Percentiles rank a stretch among this genome's conserved stretches.
Evolutionary conservation across 495 filamentous ascomycete genomes (phyloP).

Genomic region (Penicillium riverlandense): DNA sequence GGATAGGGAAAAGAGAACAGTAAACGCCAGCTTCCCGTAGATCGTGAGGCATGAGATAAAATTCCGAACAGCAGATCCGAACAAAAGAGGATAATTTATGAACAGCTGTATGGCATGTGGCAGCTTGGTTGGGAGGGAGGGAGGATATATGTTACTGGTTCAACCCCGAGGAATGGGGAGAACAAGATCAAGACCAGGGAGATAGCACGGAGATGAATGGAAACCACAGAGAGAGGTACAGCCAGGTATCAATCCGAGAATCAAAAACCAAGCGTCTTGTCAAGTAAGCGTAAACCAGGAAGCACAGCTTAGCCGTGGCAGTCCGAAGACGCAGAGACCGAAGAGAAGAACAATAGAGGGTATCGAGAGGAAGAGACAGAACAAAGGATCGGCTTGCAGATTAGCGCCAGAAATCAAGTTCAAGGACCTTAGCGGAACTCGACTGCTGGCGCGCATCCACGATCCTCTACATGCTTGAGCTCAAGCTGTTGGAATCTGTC

Average conservation of each 20-base stretch:
- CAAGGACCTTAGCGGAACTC: conserved; percentile 72
- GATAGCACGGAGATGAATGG: background rate
- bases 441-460: conserved; percentile 78
- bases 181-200: too few species aligned
- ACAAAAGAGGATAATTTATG: too few species aligned
- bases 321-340: background rate
- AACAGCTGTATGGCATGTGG: too few species aligned
- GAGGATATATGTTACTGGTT: too few species aligned
- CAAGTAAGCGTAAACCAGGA: background rate
- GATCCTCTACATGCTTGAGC: conserved; percentile 77
- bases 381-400: background rate
- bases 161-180: too few species aligned
- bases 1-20: background rate
- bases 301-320: background rate
- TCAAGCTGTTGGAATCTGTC: conserved; percentile 86
- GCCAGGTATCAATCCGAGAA: background rate
- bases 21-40: conserved; percentile 19
- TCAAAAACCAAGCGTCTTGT: background rate
- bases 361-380: background rate
- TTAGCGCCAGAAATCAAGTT: conserved; percentile 13
- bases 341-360: conserved; percentile 1
- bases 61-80: background rate
- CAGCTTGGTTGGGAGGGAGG: too few species aligned
- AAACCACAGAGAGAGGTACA: background rate
- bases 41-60: conserved; percentile 26